Evolutionary conservation across 768 basidiomycete species (phyloP).

Genomic region (Multifurca ochricompacta): DNA sequence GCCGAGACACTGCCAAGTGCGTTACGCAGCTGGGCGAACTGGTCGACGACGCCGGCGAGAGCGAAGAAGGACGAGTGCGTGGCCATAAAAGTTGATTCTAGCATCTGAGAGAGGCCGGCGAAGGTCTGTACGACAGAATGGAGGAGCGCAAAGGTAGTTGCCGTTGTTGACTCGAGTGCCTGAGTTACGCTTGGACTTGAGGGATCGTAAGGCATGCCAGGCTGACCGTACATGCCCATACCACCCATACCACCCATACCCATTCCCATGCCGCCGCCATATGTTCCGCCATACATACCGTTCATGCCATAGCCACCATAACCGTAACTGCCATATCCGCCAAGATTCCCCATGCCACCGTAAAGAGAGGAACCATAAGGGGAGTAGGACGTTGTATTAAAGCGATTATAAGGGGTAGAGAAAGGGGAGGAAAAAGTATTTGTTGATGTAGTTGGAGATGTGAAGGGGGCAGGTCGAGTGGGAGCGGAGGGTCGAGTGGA

Average conservation of each 20-base stretch:
- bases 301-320: conserved; percentile 27
- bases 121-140: conserved; percentile 96
- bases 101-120: conserved; percentile 90
- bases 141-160: conserved; percentile 86
- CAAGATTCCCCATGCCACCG: conserved; percentile 36
- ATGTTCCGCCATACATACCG: conserved; percentile 35
- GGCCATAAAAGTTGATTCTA: conserved; percentile 96
- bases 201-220: conserved; percentile 38
- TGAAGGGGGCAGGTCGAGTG: conserved; percentile 51
- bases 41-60: conserved; percentile 94
- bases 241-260: conserved; percentile 34
- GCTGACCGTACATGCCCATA: conserved; percentile 35
- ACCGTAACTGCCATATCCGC: conserved; percentile 33
- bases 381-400: conserved; percentile 28
- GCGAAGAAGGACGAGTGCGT: conserved; percentile 94
- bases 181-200: conserved; percentile 67
- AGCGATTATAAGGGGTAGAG: conserved; percentile 37
- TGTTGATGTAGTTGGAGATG: conserved; percentile 22
- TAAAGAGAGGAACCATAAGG: conserved; percentile 38
- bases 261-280: conserved; percentile 30
- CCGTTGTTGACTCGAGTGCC: conserved; percentile 81
- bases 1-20: conserved; percentile 92
- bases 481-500: conserved; percentile 40
- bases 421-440: conserved; percentile 30
- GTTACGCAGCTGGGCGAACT: conserved; percentile 84